phyloP scores from a whole-genome alignment of 1,139 yeast genomes.

The Diutina mesorugosa region DNA sequence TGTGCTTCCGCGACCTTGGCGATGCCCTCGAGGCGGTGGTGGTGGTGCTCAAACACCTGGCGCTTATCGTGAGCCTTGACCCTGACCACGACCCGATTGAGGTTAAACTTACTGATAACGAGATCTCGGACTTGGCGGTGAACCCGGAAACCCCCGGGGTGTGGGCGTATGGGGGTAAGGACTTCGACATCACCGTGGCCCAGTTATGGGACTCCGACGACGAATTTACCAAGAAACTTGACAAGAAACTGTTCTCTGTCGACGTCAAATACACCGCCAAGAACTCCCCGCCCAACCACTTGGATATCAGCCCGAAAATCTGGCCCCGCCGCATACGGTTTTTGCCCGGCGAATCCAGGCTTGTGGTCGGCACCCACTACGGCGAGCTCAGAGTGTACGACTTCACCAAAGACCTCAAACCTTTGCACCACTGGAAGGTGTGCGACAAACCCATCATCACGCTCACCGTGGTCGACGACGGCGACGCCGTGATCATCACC shows the following conservation, averaged over 20 bases:
- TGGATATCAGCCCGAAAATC: conserved; percentile 55
- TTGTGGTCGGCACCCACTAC: conserved; percentile 54
- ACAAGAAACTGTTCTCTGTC: conserved; percentile 10
- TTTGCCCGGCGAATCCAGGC: conserved; percentile 13
- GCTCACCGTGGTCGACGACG: conserved; percentile 16
- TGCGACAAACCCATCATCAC: conserved; percentile 36
- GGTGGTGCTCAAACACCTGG: conserved; percentile 38
- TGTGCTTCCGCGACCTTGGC: conserved; percentile 18
- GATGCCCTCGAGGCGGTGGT: conserved; percentile 16
- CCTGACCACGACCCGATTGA: conserved; percentile 19
- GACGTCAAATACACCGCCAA: conserved; percentile 35
- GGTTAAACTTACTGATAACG: conserved; percentile 7
- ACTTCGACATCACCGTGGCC: conserved; percentile 46
- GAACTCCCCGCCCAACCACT: conserved; percentile 54
- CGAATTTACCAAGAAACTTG: conserved; percentile 6
- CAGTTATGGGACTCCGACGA: conserved; percentile 13
- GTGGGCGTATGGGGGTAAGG: conserved; percentile 67
- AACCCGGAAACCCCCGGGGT: conserved; percentile 32
- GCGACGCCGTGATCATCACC: conserved; percentile 35
- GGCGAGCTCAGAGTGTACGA: conserved; percentile 60
- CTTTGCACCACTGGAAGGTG: conserved; percentile 35
- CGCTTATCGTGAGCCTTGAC: conserved; percentile 15
- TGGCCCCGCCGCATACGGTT: conserved; percentile 47
- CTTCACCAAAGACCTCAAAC: conserved; percentile 47
- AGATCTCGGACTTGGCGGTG: conserved; percentile 29